Conservation (phyloP, 139 green algal species). For the Picocystis salinarum region DNA sequence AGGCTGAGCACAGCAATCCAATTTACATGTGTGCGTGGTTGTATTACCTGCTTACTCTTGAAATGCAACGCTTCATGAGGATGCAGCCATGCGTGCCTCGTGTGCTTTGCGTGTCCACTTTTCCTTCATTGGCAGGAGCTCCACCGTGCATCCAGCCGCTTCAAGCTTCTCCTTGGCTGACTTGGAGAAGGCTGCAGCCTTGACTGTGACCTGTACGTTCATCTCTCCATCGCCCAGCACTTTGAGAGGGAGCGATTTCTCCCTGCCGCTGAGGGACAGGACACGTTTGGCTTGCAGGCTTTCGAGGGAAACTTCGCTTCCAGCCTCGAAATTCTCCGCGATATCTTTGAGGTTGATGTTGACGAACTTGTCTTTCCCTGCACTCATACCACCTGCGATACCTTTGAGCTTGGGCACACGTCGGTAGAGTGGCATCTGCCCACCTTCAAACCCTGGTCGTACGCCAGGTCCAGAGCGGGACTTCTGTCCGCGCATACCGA, state of each 20-base stretch:
- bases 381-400: slow-evolving; percentile 90
- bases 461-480: slow-evolving; percentile 54
- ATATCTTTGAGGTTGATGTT: slow-evolving; percentile 77
- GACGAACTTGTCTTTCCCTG: slow-evolving; percentile 65
- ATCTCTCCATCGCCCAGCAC: slow-evolving; percentile 75
- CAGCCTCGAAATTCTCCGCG: slow-evolving; percentile 42
- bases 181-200: slow-evolving; percentile 61
- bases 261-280: slow-evolving; percentile 54
- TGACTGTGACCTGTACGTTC: slow-evolving; percentile 41
- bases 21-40: no score
- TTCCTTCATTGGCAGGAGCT: no score
- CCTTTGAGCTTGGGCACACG: slow-evolving; percentile 87
- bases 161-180: slow-evolving; percentile 69
- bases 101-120: no score
- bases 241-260: slow-evolving; percentile 76
- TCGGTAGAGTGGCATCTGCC: slow-evolving; percentile 90
- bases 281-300: slow-evolving; percentile 52
- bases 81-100: no score
- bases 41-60: no score
- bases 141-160: no score
- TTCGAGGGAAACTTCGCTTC: slow-evolving; percentile 60
- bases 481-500: slow-evolving; percentile 94
- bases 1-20: no score
- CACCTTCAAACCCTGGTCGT: slow-evolving; percentile 88
- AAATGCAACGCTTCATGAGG: no score